Conservation (phyloP, 2,329 filamentous ascomycete species). For the Malbranchea cinnamomea region DNA sequence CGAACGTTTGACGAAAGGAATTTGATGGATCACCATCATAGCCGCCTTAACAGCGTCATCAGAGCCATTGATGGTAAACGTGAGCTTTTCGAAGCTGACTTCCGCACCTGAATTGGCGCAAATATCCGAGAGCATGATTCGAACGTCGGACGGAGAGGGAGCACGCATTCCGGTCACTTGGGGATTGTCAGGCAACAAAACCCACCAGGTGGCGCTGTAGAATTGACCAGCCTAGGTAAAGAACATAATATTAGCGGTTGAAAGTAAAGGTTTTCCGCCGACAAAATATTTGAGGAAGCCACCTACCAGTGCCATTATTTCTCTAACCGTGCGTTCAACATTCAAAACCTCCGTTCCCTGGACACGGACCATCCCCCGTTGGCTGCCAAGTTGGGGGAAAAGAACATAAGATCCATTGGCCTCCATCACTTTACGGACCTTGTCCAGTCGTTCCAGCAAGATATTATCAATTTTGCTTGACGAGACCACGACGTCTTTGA, state of each 20-base stretch:
- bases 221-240: conserved; percentile 76
- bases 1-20: conserved; percentile 72
- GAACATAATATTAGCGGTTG: background rate
- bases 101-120: conserved; percentile 94
- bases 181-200: conserved; percentile 58
- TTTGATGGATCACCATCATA: conserved; percentile 84
- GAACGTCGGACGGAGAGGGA: conserved; percentile 54
- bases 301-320: conserved; percentile 83
- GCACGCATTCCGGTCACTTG: conserved; percentile 42
- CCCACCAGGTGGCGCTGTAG: conserved; percentile 93
- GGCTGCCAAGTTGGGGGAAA: conserved; percentile 74
- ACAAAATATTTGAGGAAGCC: no score
- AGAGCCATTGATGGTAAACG: conserved; percentile 86
- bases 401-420: conserved; percentile 90
- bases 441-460: conserved; percentile 77
- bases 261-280: background rate
- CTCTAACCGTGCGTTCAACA: conserved; percentile 84
- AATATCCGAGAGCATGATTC: conserved; percentile 86
- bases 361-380: conserved; percentile 71
- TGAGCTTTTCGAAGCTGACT: conserved; percentile 83
- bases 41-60: conserved; percentile 93
- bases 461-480: conserved; percentile 92
- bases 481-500: conserved; percentile 85
- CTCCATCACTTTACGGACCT: conserved; percentile 95
- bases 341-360: conserved; percentile 88